phyloP scores from a whole-genome alignment of 208 protist species.

The Trypanosoma platydactyli region DNA sequence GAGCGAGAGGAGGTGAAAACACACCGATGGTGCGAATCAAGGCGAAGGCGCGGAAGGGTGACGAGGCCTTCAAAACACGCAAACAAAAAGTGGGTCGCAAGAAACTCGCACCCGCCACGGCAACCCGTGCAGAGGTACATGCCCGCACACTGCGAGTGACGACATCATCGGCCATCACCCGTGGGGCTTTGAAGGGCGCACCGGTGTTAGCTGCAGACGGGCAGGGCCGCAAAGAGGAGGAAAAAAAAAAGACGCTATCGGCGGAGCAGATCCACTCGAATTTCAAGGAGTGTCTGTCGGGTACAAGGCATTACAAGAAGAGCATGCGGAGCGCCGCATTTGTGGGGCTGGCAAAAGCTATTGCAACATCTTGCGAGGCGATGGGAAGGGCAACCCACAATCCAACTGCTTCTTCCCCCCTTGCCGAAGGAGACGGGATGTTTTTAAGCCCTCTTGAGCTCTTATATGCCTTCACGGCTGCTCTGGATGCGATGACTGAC shows the following conservation, averaged over 20 bases:
- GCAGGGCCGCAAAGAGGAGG: not conserved
- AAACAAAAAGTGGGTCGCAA: constrained; percentile 85
- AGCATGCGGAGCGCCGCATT: constrained; percentile 56
- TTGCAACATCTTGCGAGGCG: constrained; percentile 5
- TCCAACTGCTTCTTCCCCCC: not conserved
- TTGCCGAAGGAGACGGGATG: not conserved
- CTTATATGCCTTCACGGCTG: constrained; percentile 53
- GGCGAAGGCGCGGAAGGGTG: constrained; percentile 76
- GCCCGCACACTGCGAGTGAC: constrained; percentile 69
- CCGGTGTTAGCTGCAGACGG: constrained; percentile 5
- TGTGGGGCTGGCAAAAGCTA: constrained; percentile 38
- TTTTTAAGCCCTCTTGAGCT: constrained; percentile 50
- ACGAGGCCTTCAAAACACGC: constrained; percentile 71
- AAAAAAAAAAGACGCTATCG: constrained; percentile 14
- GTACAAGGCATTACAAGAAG: constrained; percentile 67
- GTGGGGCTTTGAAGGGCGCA: constrained; percentile 9
- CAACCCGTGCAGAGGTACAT: constrained; percentile 80
- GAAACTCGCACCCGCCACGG: constrained; percentile 77
- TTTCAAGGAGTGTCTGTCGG: constrained; percentile 56
- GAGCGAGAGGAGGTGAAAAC: no score
- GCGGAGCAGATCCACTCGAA: constrained; percentile 24
- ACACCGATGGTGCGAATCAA: constrained; percentile 71
- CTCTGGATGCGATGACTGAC: constrained; percentile 72
- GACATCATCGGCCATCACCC: constrained; percentile 47
- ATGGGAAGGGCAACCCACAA: not conserved